These are phyloP conservation scores for Bertia moriformis DNA, from an alignment of 2,329 filamentous ascomycete species.

Conservation along the genomic window DNA sequence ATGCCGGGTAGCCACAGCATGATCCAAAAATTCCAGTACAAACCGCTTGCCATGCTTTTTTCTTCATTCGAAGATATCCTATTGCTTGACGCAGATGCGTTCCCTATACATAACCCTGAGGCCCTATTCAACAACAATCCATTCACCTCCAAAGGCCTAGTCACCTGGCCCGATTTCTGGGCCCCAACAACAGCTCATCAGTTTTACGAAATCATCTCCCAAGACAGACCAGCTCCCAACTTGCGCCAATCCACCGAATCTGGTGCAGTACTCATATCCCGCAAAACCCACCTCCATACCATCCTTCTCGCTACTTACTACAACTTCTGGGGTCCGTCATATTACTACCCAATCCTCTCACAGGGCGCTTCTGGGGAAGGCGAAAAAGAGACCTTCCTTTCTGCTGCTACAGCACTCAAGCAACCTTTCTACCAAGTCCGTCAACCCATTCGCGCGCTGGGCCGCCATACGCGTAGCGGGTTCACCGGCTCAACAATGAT, in stretches of 20 bases:
- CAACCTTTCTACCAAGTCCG: conserved; percentile 24
- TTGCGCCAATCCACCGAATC: conserved; percentile 22
- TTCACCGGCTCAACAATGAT: conserved; percentile 1
- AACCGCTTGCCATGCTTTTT: conserved; percentile 29
- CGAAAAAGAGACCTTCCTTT: conserved; percentile 33
- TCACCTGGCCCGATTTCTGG: conserved; percentile 33
- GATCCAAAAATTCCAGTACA: conserved; percentile 28
- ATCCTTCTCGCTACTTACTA: conserved; percentile 32
- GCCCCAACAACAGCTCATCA: conserved; percentile 17
- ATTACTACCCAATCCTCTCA: conserved; percentile 27
- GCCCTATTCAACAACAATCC: conserved; percentile 21
- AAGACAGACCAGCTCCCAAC: conserved; percentile 12
- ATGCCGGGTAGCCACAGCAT: conserved; percentile 3
- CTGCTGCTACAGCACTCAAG: conserved; percentile 22
- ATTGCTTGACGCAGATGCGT: conserved; percentile 6
- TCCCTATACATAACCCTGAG: conserved; percentile 14
- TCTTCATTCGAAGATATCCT: conserved; percentile 22
- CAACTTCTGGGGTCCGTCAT: conserved; percentile 26
- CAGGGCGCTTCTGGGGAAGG: conserved; percentile 30
- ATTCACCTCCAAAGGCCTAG: conserved; percentile 21
- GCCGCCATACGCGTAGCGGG: not conserved
- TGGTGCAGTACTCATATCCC: conserved; percentile 27
- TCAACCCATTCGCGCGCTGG: not conserved
- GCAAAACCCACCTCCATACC: conserved; percentile 20
- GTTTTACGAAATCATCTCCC: conserved; percentile 21